Base-by-base conservation (phyloP, 768 basidiomycete species). In the Hirschioporus abietinus region DNA sequence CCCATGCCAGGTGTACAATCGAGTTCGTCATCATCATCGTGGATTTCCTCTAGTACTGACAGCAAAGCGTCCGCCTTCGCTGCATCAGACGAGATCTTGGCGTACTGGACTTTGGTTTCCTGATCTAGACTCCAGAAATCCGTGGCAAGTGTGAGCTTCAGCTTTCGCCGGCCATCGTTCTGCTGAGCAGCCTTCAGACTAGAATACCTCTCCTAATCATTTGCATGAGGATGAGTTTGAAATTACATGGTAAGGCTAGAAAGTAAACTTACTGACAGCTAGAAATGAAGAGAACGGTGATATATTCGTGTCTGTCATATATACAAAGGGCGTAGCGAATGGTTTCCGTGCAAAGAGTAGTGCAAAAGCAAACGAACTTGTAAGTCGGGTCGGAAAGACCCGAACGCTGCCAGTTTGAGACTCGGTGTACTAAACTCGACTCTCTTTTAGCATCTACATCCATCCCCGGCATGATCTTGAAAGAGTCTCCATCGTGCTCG, bases 131-230 rank as follows among this genome's bases (percentile, higher is more conserved):
- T 74, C 87, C 87, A 84, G 72, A 87, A 81, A 64, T 81, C 74
- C 71, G 83, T 75, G 17, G 86, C 79, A 34, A 83, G 79, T 30
- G 82, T 82, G 66, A 89, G 74, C 65, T 79, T 79, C 84, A 83
- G 84, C 74, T 75, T 81, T 18, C 88, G 81, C 64, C 88, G 81
- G 23, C 87, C 88, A 71, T 87, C 84, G 20, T 75, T 71, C 36
- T 86, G 84, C 70, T 81, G 77, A 52, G 72, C 78, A 4, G 74
- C 72, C 71, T 84, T 88, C 12, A 81, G 67, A 18, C 73, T 68
- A 15, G 79, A 71, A 67, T 88, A 89, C 67, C 76, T 75, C 65
- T 64, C 73, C 82, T 83, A 67, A 23, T n/a, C n/a, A 63, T 36
- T 67, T 25, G 18, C 57, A 1, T 66, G 7, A 23, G 17, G 65